These are phyloP conservation scores for Debaryomyces udenii DNA, from an alignment of 1,139 yeast species.

Conservation along the genomic window DNA sequence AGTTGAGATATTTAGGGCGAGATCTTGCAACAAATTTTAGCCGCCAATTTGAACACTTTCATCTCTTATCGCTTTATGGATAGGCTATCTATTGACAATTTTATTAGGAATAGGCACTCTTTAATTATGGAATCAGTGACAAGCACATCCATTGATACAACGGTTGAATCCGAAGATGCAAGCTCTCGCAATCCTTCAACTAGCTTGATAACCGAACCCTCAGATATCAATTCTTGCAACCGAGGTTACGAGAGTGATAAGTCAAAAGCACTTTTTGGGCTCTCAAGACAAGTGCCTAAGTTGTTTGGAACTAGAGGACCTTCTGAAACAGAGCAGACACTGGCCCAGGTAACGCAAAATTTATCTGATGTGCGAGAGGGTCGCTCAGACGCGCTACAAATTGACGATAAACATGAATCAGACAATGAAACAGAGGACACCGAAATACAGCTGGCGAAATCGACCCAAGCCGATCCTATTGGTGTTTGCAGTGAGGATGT, in stretches of 20 bases:
- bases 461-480: too few relatives aligned
- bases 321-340: too few relatives aligned
- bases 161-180: not conserved
- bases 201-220: not conserved
- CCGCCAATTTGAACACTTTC: not conserved
- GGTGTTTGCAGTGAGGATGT: too few relatives aligned
- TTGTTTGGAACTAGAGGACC: not conserved
- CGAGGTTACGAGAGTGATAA: not conserved
- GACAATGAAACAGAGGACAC: too few relatives aligned
- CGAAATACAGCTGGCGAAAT: too few relatives aligned
- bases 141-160: not conserved
- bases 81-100: not conserved
- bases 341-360: too few relatives aligned
- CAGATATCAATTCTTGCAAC: not conserved
- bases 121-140: not conserved
- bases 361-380: too few relatives aligned
- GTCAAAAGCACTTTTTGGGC: not conserved
- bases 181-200: not conserved
- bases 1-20: not conserved
- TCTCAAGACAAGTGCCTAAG: not conserved
- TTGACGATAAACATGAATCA: too few relatives aligned
- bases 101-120: not conserved
- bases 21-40: constrained; percentile 5
- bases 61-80: not conserved
- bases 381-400: too few relatives aligned